phyloP scores from a whole-genome alignment of 1,139 yeast species.

The Debaryomyces fabryi region DNA sequence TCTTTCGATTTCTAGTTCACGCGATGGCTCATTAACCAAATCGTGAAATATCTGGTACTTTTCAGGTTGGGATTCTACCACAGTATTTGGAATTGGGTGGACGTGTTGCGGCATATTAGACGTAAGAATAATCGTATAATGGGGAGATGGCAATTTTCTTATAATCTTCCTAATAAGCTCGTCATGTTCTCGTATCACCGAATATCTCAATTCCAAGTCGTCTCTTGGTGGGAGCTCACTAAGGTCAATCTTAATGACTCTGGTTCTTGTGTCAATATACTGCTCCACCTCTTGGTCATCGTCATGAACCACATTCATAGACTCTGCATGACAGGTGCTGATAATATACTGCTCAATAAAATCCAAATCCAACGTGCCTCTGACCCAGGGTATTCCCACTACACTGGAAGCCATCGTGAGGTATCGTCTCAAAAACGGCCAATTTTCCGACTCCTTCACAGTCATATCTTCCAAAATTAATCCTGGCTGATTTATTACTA shows the following conservation, averaged over 20 bases:
- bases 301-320: slow-evolving; percentile 38
- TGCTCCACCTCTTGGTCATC: slow-evolving; percentile 44
- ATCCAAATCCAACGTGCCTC: slow-evolving; percentile 48
- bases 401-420: slow-evolving; percentile 64
- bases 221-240: slow-evolving; percentile 46
- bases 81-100: slow-evolving; percentile 36
- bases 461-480: slow-evolving; percentile 59
- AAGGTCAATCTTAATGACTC: slow-evolving; percentile 61
- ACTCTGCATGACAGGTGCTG: slow-evolving; percentile 52
- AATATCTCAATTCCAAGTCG: slow-evolving; percentile 21
- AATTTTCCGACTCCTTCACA: slow-evolving; percentile 38
- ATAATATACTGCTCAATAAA: slow-evolving; percentile 45
- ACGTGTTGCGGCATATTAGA: slow-evolving; percentile 26
- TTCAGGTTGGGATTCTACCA: slow-evolving; percentile 33
- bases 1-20: slow-evolving; percentile 57
- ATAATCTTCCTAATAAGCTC: slow-evolving; percentile 51
- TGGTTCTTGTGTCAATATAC: slow-evolving; percentile 60
- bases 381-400: slow-evolving; percentile 59
- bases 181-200: slow-evolving; percentile 47
- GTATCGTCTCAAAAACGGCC: slow-evolving; percentile 58
- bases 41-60: slow-evolving; percentile 48
- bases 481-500: slow-evolving; percentile 74
- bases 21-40: slow-evolving; percentile 46
- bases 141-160: slow-evolving; percentile 71
- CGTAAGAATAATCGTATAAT: slow-evolving; percentile 56